Evolutionary conservation across 1,284 basidiomycete genomes (phyloP).

Genomic region (Amylostereum chailletii): DNA sequence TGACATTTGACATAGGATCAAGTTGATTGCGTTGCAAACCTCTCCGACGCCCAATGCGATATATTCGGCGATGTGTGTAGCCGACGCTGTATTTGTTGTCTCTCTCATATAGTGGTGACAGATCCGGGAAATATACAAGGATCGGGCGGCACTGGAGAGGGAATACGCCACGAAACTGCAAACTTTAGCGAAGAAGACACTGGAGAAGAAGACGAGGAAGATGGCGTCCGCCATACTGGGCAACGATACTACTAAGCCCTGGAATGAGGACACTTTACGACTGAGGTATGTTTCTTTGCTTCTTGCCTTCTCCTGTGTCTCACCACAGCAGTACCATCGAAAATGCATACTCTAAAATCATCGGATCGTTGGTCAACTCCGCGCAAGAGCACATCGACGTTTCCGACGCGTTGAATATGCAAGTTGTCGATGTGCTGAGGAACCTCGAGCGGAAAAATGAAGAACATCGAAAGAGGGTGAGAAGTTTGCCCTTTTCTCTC

Average conservation of each 20-base stretch:
- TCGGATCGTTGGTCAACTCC: conserved; percentile 47
- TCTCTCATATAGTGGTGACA: conserved; percentile 17
- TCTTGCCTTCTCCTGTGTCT: neutral
- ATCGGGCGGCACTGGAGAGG: conserved; percentile 58
- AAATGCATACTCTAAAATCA: conserved; percentile 56
- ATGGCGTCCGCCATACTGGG: conserved; percentile 51
- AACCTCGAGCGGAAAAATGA: conserved; percentile 54
- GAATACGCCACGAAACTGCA: conserved; percentile 70
- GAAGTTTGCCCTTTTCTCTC: conserved; percentile 3
- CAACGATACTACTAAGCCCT: conserved; percentile 56
- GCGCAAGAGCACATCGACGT: conserved; percentile 64
- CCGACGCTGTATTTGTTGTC: conserved; percentile 5
- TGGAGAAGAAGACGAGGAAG: conserved; percentile 60
- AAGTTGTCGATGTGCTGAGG: conserved; percentile 60
- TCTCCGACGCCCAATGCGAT: conserved; percentile 58
- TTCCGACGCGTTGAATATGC: conserved; percentile 49
- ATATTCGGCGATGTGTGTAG: conserved; percentile 51
- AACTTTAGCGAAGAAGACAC: conserved; percentile 52
- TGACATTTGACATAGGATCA: conserved; percentile 23
- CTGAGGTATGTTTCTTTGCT: conserved; percentile 38
- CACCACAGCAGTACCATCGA: conserved; percentile 50
- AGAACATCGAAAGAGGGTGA: conserved; percentile 58
- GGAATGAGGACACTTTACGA: conserved; percentile 41
- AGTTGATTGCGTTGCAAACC: conserved; percentile 25
- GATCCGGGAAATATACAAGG: conserved; percentile 65